A percentile compares a stretch with the other conserved stretches of the same genome.
Evolutionary conservation across 2,329 filamentous ascomycete species (phyloP).

Genomic region (Fusarium subtropicale): DNA sequence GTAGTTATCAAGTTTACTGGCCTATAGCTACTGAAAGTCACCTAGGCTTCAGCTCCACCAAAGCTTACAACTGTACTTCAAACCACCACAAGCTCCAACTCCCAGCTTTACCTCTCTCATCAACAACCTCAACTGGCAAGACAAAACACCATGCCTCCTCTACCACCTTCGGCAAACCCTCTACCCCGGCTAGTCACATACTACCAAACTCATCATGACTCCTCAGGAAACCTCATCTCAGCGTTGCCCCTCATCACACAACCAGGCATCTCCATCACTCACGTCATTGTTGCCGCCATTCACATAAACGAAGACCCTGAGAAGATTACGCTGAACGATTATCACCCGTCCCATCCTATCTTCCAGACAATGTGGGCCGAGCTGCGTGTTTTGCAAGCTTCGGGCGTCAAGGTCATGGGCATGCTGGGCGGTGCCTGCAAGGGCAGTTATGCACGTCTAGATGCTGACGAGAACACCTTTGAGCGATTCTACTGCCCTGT

Average conservation of each 20-base stretch:
- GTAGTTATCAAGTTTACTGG: slow-evolving; percentile 20
- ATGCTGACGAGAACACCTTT: slow-evolving; percentile 69
- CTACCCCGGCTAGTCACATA: slow-evolving; percentile 64
- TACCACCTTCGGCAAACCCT: slow-evolving; percentile 45
- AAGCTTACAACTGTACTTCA: slow-evolving; percentile 15
- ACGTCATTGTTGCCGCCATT: slow-evolving; percentile 87
- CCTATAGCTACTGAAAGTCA: slow-evolving; percentile 14
- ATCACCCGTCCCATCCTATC: slow-evolving; percentile 72
- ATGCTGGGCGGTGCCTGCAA: slow-evolving; percentile 89
- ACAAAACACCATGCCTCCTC: slow-evolving; percentile 48
- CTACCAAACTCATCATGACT: slow-evolving; percentile 67
- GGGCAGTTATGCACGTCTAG: slow-evolving; percentile 73
- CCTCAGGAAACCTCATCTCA: slow-evolving; percentile 59
- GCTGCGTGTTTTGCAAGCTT: slow-evolving; percentile 74
- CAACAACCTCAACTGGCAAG: slow-evolving; percentile 1
- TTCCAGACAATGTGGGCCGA: slow-evolving; percentile 84
- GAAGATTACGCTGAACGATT: slow-evolving; percentile 83
- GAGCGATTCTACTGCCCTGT: slow-evolving; percentile 80
- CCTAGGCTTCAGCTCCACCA: slow-evolving; percentile 21
- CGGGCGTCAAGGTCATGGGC: slow-evolving; percentile 82
- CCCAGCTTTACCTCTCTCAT: slow-evolving; percentile 11
- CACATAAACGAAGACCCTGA: slow-evolving; percentile 78
- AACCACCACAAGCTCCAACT: neutral
- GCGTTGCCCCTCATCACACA: slow-evolving; percentile 64
- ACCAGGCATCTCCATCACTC: slow-evolving; percentile 69